Evolutionary conservation across 345 rosid genomes (phyloP), one percentile per base, ranked within the genome.

Genomic region (Abelmoschus esculentus): DNA sequence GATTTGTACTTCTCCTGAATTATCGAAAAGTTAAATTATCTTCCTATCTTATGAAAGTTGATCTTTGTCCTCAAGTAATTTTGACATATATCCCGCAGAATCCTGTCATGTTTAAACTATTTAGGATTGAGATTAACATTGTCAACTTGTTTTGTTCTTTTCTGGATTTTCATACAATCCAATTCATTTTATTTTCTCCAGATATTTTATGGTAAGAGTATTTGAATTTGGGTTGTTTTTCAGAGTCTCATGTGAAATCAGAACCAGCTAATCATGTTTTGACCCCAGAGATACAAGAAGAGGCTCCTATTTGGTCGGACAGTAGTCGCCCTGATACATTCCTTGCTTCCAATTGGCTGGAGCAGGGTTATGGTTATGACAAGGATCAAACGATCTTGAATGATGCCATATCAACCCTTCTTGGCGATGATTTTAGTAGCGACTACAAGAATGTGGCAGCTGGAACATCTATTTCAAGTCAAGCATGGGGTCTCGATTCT

Each of bases 271-370:
- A 83, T 50, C 83, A 66, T 38, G 56, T 70, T 22, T 83, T 77
- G 79, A 75, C 74, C 38, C 74, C 81, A 13, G 85, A 78, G 60
- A 68, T 73, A 61, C 81, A 69, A 71, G 82, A 70, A 57, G 85
- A 76, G 71, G 70, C 72, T 44, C 49, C 64, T 53, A 18, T 66
- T 61, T 47, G 55, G 55, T 66, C 79, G 61, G 88, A 83, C 67
- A 49, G 76, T 67, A 79, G 77, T 65, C 60, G 80, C 55, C 87
- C 92, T 36, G 95, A 87, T 73, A 89, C 85, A 38, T 80, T 91
- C 70, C 89, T 88, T 46, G 85, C 83, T 57, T 85, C 97, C 55
- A 86, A 80, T 79, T 91, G 96, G 96, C 74, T 86, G 69, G 96
- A 85, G 73, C 89, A 83, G 34, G 78, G 83, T 69, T 76, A 81